Conservation (phyloP, 805 yeast genomes). For the Zygosaccharomyces kombuchaensis region DNA sequence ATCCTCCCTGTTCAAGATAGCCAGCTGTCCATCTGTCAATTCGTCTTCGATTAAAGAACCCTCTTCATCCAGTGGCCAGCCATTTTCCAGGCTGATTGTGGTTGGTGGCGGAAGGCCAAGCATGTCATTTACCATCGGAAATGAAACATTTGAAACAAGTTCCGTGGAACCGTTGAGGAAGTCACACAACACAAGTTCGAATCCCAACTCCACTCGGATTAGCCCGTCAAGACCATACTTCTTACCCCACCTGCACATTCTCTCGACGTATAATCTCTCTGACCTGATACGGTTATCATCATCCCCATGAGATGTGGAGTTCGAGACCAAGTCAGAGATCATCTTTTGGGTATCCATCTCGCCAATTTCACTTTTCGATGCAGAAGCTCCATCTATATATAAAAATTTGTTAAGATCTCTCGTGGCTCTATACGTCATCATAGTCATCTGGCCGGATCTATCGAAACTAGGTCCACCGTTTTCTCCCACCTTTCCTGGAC, state of each 20-base stretch:
- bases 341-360: constrained; percentile 57
- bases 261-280: constrained; percentile 46
- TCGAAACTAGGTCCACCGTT: constrained; percentile 2
- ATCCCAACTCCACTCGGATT: constrained; percentile 56
- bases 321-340: constrained; percentile 33
- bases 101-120: constrained; percentile 39
- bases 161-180: constrained; percentile 44
- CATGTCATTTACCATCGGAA: constrained; percentile 37
- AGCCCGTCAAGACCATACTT: constrained; percentile 55
- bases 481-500: neutral
- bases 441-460: constrained; percentile 13
- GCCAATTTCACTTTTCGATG: constrained; percentile 53
- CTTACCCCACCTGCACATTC: constrained; percentile 52
- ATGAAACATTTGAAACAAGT: constrained; percentile 43
- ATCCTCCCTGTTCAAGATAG: constrained; percentile 25
- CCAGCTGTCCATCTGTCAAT: constrained; percentile 21
- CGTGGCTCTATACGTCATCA: constrained; percentile 46
- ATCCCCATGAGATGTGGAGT: constrained; percentile 14
- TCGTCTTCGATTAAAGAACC: constrained; percentile 20
- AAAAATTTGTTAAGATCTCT: constrained; percentile 48
- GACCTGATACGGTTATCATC: constrained; percentile 29
- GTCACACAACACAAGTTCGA: constrained; percentile 58
- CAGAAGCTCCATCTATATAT: constrained; percentile 64
- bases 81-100: constrained; percentile 21
- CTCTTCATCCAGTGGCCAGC: constrained; percentile 31